phyloP scores from a whole-genome alignment of 225 moss, liverwort and hornwort species.

The Pseudisothecium myosuroides region DNA sequence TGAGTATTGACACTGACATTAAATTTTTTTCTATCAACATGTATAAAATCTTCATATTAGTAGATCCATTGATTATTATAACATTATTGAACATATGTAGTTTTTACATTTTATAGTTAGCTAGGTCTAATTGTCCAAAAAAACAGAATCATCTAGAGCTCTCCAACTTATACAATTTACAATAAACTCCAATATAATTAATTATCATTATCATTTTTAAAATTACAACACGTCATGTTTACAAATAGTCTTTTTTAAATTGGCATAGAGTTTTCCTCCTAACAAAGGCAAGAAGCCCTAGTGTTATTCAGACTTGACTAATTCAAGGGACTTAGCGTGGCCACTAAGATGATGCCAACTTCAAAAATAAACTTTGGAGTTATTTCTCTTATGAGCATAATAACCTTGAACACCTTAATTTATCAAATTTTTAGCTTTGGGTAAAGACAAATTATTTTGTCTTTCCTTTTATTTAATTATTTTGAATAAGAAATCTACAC shows the following conservation, averaged over 20 bases:
- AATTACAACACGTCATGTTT: not conserved
- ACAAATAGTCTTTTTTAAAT: not conserved
- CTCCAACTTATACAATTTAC: not conserved
- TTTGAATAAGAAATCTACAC: not conserved
- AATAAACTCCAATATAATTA: not conserved
- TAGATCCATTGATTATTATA: not conserved
- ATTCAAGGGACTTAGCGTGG: rapidly evolving
- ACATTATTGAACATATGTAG: rapidly evolving
- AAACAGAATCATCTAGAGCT: not conserved
- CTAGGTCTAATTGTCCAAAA: not conserved
- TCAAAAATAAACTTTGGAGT: not conserved
- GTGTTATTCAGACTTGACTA: not conserved
- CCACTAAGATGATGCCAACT: rapidly evolving
- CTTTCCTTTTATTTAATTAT: not conserved
- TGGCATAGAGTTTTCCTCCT: not conserved
- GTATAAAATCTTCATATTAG: not conserved
- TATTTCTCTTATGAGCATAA: not conserved
- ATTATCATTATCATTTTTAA: too few relatives aligned
- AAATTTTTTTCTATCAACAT: not conserved
- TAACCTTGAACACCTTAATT: not conserved
- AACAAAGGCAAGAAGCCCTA: too few relatives aligned
- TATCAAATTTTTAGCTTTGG: too few relatives aligned
- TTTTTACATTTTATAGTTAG: not conserved
- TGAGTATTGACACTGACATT: too few relatives aligned
- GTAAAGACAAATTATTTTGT: not conserved